phyloP scores from a whole-genome alignment of 257 asterid species.

The Cordia subcordata region DNA sequence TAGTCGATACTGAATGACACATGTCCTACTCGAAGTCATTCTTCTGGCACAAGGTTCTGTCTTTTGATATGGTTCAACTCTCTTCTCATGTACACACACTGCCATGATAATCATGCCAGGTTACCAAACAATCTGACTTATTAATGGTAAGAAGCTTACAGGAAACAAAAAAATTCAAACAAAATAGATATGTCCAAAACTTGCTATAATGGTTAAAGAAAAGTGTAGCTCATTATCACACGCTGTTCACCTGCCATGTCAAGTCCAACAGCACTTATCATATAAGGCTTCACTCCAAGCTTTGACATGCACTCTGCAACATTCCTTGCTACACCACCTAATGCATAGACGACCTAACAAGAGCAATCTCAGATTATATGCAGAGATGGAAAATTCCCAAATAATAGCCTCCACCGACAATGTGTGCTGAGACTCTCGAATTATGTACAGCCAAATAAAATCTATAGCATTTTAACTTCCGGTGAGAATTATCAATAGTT shows the following conservation, averaged over 20 bases:
- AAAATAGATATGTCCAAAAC: not conserved
- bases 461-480: too few relatives aligned
- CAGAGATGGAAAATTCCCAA: not conserved
- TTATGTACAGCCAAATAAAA: too few relatives aligned
- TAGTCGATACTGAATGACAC: too few relatives aligned
- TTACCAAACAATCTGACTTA: not conserved
- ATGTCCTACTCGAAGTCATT: too few relatives aligned
- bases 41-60: too few relatives aligned
- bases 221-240: slow-evolving; percentile 1
- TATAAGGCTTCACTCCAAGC: slow-evolving; percentile 76
- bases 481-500: too few relatives aligned
- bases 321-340: slow-evolving; percentile 95
- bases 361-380: slow-evolving; percentile 6
- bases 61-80: too few relatives aligned
- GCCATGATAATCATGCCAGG: too few relatives aligned
- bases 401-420: not conserved
- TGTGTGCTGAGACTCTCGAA: too few relatives aligned
- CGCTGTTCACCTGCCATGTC: slow-evolving; percentile 74
- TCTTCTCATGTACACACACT: too few relatives aligned
- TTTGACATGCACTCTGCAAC: slow-evolving; percentile 94
- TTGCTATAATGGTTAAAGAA: not conserved
- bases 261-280: slow-evolving; percentile 83
- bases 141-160: not conserved
- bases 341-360: slow-evolving; percentile 60
- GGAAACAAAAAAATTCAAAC: not conserved